Percentiles rank a stretch among this genome's conserved stretches.
These are phyloP conservation scores for Xylaria palmicola DNA, from an alignment of 495 filamentous ascomycete species.

Conservation along the genomic window DNA sequence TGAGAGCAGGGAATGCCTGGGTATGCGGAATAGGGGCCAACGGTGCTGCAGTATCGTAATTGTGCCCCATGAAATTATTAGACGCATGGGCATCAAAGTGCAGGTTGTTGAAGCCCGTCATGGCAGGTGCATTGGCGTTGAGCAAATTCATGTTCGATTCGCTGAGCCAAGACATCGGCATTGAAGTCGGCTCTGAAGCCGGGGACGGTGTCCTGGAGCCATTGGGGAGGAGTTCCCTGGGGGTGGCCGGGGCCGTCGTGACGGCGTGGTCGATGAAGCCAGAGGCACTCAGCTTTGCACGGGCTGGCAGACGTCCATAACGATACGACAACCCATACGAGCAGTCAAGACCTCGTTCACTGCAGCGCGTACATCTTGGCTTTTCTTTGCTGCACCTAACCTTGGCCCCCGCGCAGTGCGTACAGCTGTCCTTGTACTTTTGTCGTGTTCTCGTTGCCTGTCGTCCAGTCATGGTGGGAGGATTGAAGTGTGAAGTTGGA, in stretches of 20 bases:
- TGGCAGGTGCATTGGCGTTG: conserved; percentile 1
- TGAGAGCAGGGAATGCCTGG: conserved; percentile 1
- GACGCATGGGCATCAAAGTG: conserved; percentile 5
- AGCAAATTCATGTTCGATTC: conserved; percentile 12
- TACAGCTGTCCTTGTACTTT: conserved; percentile 22
- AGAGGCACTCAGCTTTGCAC: conserved; percentile 8
- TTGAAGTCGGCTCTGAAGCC: conserved; percentile 9
- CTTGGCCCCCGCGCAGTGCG: conserved; percentile 18
- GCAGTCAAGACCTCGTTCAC: conserved; percentile 16
- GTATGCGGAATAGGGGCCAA: conserved; percentile 4
- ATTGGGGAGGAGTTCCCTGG: conserved; percentile 15
- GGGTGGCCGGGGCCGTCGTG: conserved; percentile 7
- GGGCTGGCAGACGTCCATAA: conserved; percentile 19
- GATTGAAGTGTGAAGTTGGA: conserved; percentile 4
- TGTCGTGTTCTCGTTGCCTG: conserved; percentile 20
- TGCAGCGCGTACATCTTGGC: conserved; percentile 15
- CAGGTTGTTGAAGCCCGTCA: conserved; percentile 8
- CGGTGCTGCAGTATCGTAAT: neutral
- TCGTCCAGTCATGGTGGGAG: conserved; percentile 16
- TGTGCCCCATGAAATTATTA: conserved; percentile 2
- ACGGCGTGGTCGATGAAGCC: conserved; percentile 10
- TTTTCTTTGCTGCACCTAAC: conserved; percentile 20
- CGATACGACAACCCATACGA: conserved; percentile 19
- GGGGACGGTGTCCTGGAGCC: conserved; percentile 16
- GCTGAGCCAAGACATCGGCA: conserved; percentile 14